Evolutionary conservation across 495 filamentous ascomycete genomes (phyloP).

Genomic region (Bombardia bombarda): DNA sequence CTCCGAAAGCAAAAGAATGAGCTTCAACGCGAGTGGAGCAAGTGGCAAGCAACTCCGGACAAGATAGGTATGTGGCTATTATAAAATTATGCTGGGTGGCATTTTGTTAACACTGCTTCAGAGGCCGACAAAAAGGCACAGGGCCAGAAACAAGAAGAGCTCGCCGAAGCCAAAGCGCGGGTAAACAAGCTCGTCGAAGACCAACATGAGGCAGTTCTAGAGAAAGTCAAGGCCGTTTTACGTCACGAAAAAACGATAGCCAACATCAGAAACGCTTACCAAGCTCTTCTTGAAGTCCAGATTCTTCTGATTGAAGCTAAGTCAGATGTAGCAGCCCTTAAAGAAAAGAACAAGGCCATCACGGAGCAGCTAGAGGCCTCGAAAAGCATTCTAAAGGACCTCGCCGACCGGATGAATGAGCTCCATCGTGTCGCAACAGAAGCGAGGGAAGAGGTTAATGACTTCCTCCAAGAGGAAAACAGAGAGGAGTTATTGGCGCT

Average conservation of each 20-base stretch:
- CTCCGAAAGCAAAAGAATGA: constrained; percentile 31
- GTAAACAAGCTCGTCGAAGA: constrained; percentile 29
- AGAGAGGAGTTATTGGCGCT: constrained; percentile 22
- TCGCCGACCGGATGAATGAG: constrained; percentile 15
- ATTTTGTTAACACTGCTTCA: constrained; percentile 22
- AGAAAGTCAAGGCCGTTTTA: constrained; percentile 57
- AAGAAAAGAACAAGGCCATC: constrained; percentile 53
- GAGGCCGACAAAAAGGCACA: constrained; percentile 47
- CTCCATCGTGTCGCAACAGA: constrained; percentile 21
- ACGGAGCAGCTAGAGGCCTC: constrained; percentile 42
- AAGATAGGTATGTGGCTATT: constrained; percentile 48
- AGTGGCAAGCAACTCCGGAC: constrained; percentile 59
- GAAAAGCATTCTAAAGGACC: constrained; percentile 8
- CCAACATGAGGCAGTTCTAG: constrained; percentile 42
- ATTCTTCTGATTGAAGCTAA: constrained; percentile 66
- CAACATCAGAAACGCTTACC: constrained; percentile 48
- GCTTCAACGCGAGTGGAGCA: constrained; percentile 52
- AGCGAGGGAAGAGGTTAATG: constrained; percentile 15
- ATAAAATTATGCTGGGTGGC: no score
- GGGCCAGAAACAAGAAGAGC: constrained; percentile 30
- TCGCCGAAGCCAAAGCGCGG: constrained; percentile 18
- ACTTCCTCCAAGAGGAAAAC: constrained; percentile 26
- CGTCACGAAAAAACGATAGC: constrained; percentile 51
- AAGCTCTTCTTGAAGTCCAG: constrained; percentile 57
- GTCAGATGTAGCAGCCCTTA: constrained; percentile 64